Percentiles rank a stretch among this genome's conserved stretches.
phyloP scores from a whole-genome alignment of 257 asterid genomes.

The Penstemon eatonii region DNA sequence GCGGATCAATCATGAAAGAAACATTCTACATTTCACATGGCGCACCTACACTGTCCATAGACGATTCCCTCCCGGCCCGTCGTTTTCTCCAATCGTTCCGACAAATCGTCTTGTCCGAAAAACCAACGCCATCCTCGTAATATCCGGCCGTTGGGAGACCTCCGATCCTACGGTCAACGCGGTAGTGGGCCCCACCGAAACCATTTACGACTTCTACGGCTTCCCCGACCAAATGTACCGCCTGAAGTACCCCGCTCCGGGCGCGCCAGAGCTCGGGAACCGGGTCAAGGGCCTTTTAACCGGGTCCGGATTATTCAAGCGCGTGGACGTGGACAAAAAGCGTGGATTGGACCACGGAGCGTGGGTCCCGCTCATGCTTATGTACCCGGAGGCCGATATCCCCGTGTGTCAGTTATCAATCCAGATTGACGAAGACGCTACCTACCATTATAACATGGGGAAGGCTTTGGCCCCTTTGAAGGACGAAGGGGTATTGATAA shows the following conservation, averaged over 20 bases:
- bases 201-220: conserved; percentile 58
- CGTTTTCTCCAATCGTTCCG: conserved; percentile 49
- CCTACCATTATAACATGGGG: conserved; percentile 51
- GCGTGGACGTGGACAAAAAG: conserved; percentile 42
- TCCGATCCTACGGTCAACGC: conserved; percentile 54
- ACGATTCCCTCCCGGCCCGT: conserved; percentile 58
- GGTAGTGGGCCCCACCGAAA: conserved; percentile 42
- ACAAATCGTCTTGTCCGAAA: conserved; percentile 32
- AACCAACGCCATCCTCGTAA: conserved; percentile 46
- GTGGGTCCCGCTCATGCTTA: conserved; percentile 68
- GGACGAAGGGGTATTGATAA: conserved; percentile 46
- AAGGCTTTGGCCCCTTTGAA: conserved; percentile 44
- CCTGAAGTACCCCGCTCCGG: conserved; percentile 53
- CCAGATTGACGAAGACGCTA: conserved; percentile 50
- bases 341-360: conserved; percentile 71
- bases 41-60: conserved; percentile 60
- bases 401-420: conserved; percentile 62
- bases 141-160: conserved; percentile 67
- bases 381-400: conserved; percentile 63
- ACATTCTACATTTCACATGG: conserved; percentile 62
- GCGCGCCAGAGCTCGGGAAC: conserved; percentile 41
- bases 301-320: conserved; percentile 37
- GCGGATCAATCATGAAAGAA: conserved; percentile 27
- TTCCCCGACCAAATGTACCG: conserved; percentile 55
- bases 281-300: conserved; percentile 37